Conservation (phyloP, 2,329 filamentous ascomycete genomes). For the Hymenoscyphus scutula region DNA sequence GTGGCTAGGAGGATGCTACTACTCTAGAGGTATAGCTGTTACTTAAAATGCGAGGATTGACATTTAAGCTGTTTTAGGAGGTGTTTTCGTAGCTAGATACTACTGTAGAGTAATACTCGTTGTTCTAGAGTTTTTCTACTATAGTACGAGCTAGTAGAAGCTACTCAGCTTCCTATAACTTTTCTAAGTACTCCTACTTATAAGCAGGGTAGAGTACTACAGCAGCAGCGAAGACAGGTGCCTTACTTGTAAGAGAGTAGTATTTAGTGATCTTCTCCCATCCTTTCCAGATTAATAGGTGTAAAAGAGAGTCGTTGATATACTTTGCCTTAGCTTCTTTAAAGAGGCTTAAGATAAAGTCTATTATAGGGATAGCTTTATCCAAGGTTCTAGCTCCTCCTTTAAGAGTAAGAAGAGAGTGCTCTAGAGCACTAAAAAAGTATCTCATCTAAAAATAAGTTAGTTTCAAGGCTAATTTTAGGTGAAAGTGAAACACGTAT, state of each 20-base stretch:
- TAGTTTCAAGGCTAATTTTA: neutral
- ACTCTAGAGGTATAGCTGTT: too few relatives aligned
- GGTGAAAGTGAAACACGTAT: neutral
- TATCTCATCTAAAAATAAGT: neutral
- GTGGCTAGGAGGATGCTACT: too few relatives aligned
- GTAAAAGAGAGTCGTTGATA: neutral
- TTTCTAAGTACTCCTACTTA: neutral
- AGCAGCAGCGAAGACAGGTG: neutral
- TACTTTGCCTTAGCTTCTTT: neutral
- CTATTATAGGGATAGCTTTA: too few relatives aligned
- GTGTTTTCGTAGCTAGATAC: too few relatives aligned
- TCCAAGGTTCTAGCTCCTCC: neutral
- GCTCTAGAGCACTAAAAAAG: neutral
- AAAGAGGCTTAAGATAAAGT: neutral
- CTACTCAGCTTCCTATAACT: neutral
- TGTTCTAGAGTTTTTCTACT: neutral
- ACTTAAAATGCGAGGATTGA: too few relatives aligned
- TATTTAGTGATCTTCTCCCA: neutral
- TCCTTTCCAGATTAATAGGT: neutral
- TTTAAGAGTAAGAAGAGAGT: neutral
- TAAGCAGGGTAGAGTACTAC: neutral
- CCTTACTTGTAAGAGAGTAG: neutral
- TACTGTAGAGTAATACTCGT: neutral
- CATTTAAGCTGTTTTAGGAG: too few relatives aligned
- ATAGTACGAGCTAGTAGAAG: neutral